These are phyloP conservation scores for Allantophomopsis cytisporea DNA, from an alignment of 2,329 filamentous ascomycete genomes.

Conservation along the genomic window DNA sequence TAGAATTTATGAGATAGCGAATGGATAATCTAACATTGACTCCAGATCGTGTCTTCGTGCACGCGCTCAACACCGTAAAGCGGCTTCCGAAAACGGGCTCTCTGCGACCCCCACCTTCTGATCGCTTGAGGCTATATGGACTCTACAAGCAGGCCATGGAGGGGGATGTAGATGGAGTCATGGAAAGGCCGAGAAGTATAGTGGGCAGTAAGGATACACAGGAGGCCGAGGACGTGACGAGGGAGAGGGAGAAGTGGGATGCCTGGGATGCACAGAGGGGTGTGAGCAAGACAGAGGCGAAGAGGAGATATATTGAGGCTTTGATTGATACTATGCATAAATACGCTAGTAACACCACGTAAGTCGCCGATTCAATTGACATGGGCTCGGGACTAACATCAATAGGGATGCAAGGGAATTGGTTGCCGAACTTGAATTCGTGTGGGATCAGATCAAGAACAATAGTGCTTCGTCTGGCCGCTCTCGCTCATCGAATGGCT, in stretches of 20 bases:
- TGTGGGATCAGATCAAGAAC: conserved; percentile 95
- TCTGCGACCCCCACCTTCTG: conserved; percentile 70
- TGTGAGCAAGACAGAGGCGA: conserved; percentile 79
- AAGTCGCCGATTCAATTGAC: conserved; percentile 18
- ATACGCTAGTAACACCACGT: conserved; percentile 75
- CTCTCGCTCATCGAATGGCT: conserved; percentile 16
- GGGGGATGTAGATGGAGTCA: conserved; percentile 87
- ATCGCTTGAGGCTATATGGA: conserved; percentile 87
- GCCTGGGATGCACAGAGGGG: conserved; percentile 86
- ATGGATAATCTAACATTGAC: not conserved
- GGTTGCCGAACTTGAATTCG: conserved; percentile 91
- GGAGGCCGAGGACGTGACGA: conserved; percentile 27
- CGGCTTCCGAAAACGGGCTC: conserved; percentile 91
- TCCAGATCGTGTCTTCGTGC: conserved; percentile 91
- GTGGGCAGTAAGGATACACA: conserved; percentile 42
- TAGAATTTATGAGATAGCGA: not conserved
- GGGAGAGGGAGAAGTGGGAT: conserved; percentile 66
- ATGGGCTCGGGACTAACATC: not conserved
- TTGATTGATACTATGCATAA: conserved; percentile 94
- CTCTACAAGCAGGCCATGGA: conserved; percentile 99
- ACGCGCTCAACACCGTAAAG: conserved; percentile 97
- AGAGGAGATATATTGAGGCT: conserved; percentile 84
- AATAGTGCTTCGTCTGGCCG: conserved; percentile 54
- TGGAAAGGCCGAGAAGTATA: conserved; percentile 59
- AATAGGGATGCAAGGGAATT: conserved; percentile 68